Evolutionary conservation across 108 stramenopile genomes (phyloP).

Genomic region (Skeletonema menzelii): DNA sequence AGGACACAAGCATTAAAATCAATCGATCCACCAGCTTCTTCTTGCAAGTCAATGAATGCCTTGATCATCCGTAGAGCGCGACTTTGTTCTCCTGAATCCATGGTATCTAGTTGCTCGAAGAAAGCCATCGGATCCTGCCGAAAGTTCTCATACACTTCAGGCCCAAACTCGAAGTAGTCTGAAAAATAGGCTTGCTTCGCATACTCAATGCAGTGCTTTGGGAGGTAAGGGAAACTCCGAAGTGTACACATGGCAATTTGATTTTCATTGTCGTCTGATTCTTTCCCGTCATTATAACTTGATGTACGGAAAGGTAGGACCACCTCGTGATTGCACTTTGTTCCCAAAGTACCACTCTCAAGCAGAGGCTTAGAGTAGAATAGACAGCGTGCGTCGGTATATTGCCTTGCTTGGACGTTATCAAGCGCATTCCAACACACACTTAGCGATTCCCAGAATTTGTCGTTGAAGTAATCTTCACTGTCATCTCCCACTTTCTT

Average conservation of each 20-base stretch:
- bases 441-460: conserved; percentile 81
- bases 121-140: conserved; percentile 39
- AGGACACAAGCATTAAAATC: conserved; percentile 50
- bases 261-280: conserved; percentile 72
- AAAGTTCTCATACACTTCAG: conserved; percentile 53
- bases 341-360: conserved; percentile 88
- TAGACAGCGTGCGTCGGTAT: conserved; percentile 79
- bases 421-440: conserved; percentile 90
- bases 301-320: conserved; percentile 79
- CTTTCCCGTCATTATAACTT: conserved; percentile 82
- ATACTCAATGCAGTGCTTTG: conserved; percentile 92
- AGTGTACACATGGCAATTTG: conserved; percentile 92
- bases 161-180: conserved; percentile 58
- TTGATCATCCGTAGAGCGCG: conserved; percentile 52
- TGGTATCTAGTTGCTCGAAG: conserved; percentile 53
- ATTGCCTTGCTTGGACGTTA: conserved; percentile 83
- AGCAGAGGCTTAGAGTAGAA: conserved; percentile 83
- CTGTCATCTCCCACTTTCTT: conserved; percentile 73
- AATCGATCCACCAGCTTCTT: conserved; percentile 47
- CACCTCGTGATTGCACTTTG: conserved; percentile 73
- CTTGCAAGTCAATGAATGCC: conserved; percentile 48
- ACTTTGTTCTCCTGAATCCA: conserved; percentile 49
- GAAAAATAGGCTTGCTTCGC: conserved; percentile 64
- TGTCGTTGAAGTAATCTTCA: conserved; percentile 80
- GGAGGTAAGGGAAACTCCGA: conserved; percentile 80